Evolutionary conservation across 352 stramenopile species (phyloP).

Genomic region (Phytophthora meadii): DNA sequence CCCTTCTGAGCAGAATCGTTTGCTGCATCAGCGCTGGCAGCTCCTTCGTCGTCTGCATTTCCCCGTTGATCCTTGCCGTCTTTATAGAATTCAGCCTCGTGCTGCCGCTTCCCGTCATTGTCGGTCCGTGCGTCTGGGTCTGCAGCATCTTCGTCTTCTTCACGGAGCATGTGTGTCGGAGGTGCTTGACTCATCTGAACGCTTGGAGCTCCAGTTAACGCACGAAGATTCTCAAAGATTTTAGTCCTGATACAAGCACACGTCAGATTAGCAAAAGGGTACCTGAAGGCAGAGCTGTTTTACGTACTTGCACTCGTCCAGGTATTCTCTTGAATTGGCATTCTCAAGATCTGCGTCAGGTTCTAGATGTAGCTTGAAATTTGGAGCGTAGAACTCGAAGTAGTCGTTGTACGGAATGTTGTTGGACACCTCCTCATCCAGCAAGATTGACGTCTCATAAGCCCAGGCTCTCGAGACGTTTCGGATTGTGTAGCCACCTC

Average conservation of each 20-base stretch:
- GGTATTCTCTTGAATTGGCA: constrained; percentile 83
- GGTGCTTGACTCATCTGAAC: constrained; percentile 84
- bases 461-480: constrained; percentile 95
- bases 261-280: constrained; percentile 4
- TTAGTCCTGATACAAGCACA: constrained; percentile 54
- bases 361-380: constrained; percentile 88
- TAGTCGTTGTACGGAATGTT: constrained; percentile 89
- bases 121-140: constrained; percentile 77
- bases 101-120: constrained; percentile 73
- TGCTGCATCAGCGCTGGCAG: constrained; percentile 31
- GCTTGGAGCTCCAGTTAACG: constrained; percentile 76
- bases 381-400: constrained; percentile 86
- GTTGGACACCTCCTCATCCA: constrained; percentile 84
- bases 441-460: constrained; percentile 97
- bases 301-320: constrained; percentile 87
- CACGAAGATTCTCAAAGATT: constrained; percentile 86
- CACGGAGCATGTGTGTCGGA: constrained; percentile 71
- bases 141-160: constrained; percentile 81
- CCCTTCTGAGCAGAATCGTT: constrained; percentile 33
- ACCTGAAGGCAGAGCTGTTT: not conserved
- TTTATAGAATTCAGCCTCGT: constrained; percentile 86
- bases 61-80: constrained; percentile 81
- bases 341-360: constrained; percentile 82
- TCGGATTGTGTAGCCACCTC: constrained; percentile 87
- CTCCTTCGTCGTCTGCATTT: constrained; percentile 53